These are phyloP conservation scores for Aureobasidium sp. DNA, from an alignment of 2,329 filamentous ascomycete species.

Conservation along the genomic window DNA sequence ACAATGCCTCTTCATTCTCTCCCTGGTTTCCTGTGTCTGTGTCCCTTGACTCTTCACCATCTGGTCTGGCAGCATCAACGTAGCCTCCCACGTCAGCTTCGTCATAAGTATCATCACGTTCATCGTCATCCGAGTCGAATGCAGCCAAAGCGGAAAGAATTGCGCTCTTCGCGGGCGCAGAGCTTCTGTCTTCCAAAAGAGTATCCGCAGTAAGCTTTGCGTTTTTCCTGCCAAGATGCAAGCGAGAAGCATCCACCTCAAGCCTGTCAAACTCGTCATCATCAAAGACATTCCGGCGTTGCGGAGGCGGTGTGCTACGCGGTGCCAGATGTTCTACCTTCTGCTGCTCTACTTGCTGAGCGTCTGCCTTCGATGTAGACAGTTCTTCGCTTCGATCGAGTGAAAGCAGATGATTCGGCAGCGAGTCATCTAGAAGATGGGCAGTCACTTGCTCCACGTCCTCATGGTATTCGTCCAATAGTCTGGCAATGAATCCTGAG, in stretches of 20 bases:
- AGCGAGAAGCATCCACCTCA: slow-evolving; percentile 54
- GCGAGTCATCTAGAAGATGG: slow-evolving; percentile 69
- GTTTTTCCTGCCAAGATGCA: slow-evolving; percentile 73
- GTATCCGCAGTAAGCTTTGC: slow-evolving; percentile 61
- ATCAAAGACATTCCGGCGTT: slow-evolving; percentile 69
- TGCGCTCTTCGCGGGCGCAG: slow-evolving; percentile 68
- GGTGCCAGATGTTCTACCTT: slow-evolving; percentile 44
- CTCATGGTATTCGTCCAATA: slow-evolving; percentile 73
- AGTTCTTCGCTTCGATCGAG: slow-evolving; percentile 60
- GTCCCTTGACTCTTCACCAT: slow-evolving; percentile 42
- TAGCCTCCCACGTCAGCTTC: slow-evolving; percentile 84
- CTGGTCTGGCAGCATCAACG: slow-evolving; percentile 56
- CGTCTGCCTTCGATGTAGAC: slow-evolving; percentile 30
- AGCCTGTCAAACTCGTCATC: slow-evolving; percentile 72
- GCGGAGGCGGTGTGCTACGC: slow-evolving; percentile 47
- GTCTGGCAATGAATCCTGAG: slow-evolving; percentile 68
- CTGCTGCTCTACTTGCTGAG: slow-evolving; percentile 15
- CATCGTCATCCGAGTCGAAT: slow-evolving; percentile 92
- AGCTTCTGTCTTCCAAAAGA: slow-evolving; percentile 57
- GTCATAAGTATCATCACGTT: slow-evolving; percentile 95
- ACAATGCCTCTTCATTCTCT: slow-evolving; percentile 63
- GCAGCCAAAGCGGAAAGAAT: slow-evolving; percentile 81
- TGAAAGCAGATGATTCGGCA: slow-evolving; percentile 60
- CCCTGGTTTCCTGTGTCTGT: slow-evolving; percentile 37
- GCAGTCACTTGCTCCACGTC: slow-evolving; percentile 72